Base-by-base conservation (phyloP, 805 yeast species). In the Brettanomyces nanus region DNA sequence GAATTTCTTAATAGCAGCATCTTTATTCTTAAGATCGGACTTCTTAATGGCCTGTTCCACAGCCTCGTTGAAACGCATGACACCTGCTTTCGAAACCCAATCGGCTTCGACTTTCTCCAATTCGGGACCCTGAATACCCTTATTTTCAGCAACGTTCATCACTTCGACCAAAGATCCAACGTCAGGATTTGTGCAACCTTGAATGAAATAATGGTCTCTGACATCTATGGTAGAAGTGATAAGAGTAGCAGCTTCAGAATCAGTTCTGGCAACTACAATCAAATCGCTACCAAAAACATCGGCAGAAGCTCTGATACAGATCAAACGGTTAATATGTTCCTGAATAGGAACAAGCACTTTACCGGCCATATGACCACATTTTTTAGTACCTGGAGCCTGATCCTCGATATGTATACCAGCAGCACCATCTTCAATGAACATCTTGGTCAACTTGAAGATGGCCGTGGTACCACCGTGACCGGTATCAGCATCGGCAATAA, bases 291-390 rank as follows among this genome's bases (percentile, higher is more conserved):
- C 92, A 66, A 85, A 77, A 45, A 89, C 83, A 65, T 90, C 97
- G 35, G 97, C 96, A 54, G 94, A 78, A 45, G 95, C 86, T 65
- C 97, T 81, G 54, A 90, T 85, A 35, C 97, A 94, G 47, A 86
- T 80, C 60, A 90, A 72, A 62, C 97, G 78, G 69, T 85, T 87
- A 65, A 90, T 85, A 66, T 90, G 97, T 69, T 90, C 97, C 66
- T 87, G 96, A 43, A 87, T 92, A 46, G 97, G 97, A 45, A 90
- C 96, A 51, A 90, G 77, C 38, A 92, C 97, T 65, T 92, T 86
- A 53, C 97, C 97, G 49, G 95, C 97, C 97, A 90, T 90, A 66
- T 90, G 97, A 44, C 97, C 97, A 69, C 97, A 90, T 69, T 90
- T 90, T 66, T 90, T 90, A 53, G 97, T 90, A 54, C 97, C 96